These are phyloP conservation scores for Croton laevigatus DNA, from an alignment of 441 rosid genomes.

Conservation along the genomic window DNA sequence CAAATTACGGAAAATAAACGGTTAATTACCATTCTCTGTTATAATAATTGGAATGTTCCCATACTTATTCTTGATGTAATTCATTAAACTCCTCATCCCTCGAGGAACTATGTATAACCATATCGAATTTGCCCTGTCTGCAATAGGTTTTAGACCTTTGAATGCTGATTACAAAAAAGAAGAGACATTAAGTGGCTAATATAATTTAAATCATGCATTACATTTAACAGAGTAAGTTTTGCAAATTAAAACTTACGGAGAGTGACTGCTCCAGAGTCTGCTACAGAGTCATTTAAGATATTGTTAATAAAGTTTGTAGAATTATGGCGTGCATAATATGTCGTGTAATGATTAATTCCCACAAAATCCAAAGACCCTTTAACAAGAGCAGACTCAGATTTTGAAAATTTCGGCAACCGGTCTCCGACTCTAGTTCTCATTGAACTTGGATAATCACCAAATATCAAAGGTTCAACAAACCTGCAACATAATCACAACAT, in stretches of 20 bases:
- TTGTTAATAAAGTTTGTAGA: conserved; percentile 24
- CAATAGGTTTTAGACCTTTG: conserved; percentile 49
- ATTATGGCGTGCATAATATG: conserved; percentile 59
- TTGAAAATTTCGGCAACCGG: conserved; percentile 68
- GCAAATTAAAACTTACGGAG: conserved; percentile 47
- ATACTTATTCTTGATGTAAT: conserved; percentile 75
- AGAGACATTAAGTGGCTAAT: not conserved
- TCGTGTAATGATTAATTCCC: conserved; percentile 95
- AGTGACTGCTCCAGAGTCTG: conserved; percentile 74
- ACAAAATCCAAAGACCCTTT: conserved; percentile 93
- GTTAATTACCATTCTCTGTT: conserved; percentile 86
- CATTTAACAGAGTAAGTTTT: not conserved
- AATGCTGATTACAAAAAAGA: conserved; percentile 49
- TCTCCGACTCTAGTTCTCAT: conserved; percentile 72
- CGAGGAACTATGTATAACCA: conserved; percentile 93
- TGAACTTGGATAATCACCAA: conserved; percentile 89
- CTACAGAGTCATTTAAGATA: conserved; percentile 54
- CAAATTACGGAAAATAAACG: not conserved
- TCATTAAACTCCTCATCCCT: conserved; percentile 90
- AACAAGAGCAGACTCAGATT: conserved; percentile 51
- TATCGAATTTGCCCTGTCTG: conserved; percentile 81
- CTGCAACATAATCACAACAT: conserved; percentile 28
- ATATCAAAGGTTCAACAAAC: conserved; percentile 84
- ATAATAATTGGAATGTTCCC: conserved; percentile 73
- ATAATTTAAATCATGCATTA: not conserved